Evolutionary conservation across 495 filamentous ascomycete species (phyloP).

Genomic region (Glutinoglossum americanum): DNA sequence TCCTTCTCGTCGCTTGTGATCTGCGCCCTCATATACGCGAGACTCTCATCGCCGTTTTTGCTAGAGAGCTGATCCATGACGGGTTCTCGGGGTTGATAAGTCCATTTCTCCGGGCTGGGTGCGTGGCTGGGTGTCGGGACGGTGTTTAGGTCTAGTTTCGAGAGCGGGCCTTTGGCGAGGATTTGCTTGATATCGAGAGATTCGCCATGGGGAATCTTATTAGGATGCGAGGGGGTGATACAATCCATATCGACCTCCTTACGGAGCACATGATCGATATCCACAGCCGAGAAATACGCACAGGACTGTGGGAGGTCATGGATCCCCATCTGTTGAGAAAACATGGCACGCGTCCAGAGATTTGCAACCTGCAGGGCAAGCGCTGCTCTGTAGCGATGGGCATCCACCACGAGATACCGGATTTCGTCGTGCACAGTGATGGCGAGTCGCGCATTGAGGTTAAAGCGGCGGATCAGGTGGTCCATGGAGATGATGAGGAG

Average conservation of each 20-base stretch:
- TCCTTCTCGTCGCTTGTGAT: constrained; percentile 57
- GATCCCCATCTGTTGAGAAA: constrained; percentile 89
- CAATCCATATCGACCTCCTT: constrained; percentile 98
- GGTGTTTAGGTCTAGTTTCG: constrained; percentile 41
- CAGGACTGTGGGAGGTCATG: constrained; percentile 82
- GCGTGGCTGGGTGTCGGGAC: constrained; percentile 21
- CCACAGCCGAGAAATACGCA: constrained; percentile 87
- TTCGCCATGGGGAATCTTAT: constrained; percentile 66
- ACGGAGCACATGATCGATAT: constrained; percentile 79
- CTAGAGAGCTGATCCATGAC: constrained; percentile 50
- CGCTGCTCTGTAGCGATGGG: constrained; percentile 71
- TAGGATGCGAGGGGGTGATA: constrained; percentile 66
- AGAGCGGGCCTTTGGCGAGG: constrained; percentile 39
- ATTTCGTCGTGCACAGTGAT: constrained; percentile 98
- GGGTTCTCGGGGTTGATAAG: constrained; percentile 47
- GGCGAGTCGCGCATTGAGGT: constrained; percentile 60
- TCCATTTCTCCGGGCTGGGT: constrained; percentile 31
- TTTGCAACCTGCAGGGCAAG: constrained; percentile 90
- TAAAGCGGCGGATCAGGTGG: constrained; percentile 71
- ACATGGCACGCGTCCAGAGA: constrained; percentile 93
- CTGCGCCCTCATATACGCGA: constrained; percentile 60
- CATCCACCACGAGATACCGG: constrained; percentile 67
- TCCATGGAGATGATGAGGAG: constrained; percentile 89
- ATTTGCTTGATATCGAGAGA: constrained; percentile 58
- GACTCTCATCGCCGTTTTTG: constrained; percentile 16